Evolutionary conservation across 768 basidiomycete species (phyloP).

Genomic region (Leucosporidium scottii): DNA sequence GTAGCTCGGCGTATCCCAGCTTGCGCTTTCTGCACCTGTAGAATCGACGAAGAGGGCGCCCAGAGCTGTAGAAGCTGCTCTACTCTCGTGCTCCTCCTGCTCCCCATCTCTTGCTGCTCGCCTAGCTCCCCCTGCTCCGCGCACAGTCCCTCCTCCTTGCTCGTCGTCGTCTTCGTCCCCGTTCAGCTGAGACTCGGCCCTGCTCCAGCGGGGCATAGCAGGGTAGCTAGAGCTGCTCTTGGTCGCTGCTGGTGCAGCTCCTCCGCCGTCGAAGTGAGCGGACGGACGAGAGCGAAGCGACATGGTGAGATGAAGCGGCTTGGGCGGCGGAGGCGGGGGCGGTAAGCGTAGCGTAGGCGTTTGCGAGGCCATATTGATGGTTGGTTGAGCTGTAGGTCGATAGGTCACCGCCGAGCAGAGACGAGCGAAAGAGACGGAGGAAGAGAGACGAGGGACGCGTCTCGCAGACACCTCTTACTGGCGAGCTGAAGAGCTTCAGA

Average conservation of each 20-base stretch:
- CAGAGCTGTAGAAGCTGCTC: background rate
- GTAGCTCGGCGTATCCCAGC: too few relatives aligned
- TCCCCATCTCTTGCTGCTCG: background rate
- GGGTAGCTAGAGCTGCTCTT: background rate
- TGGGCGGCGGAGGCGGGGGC: conserved; percentile 16
- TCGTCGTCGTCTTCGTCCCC: background rate
- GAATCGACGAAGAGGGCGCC: background rate
- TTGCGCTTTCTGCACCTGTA: background rate
- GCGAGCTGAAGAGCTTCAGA: too few relatives aligned
- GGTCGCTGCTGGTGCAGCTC: background rate
- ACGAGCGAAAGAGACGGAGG: too few relatives aligned
- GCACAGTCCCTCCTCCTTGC: background rate
- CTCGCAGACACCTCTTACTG: too few relatives aligned
- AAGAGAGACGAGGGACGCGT: too few relatives aligned
- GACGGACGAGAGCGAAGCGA: background rate
- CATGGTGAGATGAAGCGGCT: conserved; percentile 25
- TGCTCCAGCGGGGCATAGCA: background rate
- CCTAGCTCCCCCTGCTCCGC: background rate
- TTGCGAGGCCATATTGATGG: background rate
- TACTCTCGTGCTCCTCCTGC: too few relatives aligned
- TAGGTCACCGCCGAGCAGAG: too few relatives aligned
- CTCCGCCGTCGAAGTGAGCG: too few relatives aligned
- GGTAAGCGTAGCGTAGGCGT: conserved; percentile 15
- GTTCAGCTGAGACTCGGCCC: background rate
- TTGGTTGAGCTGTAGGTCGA: too few relatives aligned